Conservation (phyloP, 176 grass and related monocot species). For the Themeda triandra region DNA sequence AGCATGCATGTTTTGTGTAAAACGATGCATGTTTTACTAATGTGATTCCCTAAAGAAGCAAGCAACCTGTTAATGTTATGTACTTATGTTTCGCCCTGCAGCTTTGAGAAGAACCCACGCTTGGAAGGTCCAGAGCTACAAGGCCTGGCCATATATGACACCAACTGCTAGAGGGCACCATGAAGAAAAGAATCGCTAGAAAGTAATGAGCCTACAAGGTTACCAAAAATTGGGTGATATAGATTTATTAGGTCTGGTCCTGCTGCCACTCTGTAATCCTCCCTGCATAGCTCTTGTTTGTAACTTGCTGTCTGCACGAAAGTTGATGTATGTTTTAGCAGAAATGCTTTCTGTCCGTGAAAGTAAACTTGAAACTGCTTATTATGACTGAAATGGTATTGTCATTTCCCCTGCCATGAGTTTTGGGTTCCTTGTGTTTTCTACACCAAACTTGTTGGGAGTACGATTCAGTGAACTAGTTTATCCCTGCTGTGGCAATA, state of each 20-base stretch:
- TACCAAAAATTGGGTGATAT: constrained; percentile 42
- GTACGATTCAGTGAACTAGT: too few species aligned
- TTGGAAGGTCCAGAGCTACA: constrained; percentile 93
- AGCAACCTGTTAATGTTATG: constrained; percentile 9
- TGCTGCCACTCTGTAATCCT: constrained; percentile 39
- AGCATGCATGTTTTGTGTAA: background rate
- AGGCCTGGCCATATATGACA: constrained; percentile 88
- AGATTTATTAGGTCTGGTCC: constrained; percentile 33
- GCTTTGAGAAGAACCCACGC: constrained; percentile 92
- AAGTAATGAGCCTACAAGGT: constrained; percentile 37
- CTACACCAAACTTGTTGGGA: background rate
- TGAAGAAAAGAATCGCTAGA: constrained; percentile 24
- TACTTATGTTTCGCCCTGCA: constrained; percentile 18
- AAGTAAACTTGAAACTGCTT: constrained; percentile 39
- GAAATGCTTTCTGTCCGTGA: constrained; percentile 35
- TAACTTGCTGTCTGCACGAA: constrained; percentile 31
- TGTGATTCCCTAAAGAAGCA: background rate
- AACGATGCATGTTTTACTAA: background rate
- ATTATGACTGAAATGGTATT: constrained; percentile 28
- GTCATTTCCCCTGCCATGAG: background rate
- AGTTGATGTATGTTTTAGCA: constrained; percentile 36
- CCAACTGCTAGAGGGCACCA: constrained; percentile 76
- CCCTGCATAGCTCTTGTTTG: constrained; percentile 40
- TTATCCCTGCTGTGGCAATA: too few species aligned
- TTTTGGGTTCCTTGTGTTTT: background rate